These are phyloP conservation scores for Galerina marginata DNA, from an alignment of 768 basidiomycete species.

Conservation along the genomic window DNA sequence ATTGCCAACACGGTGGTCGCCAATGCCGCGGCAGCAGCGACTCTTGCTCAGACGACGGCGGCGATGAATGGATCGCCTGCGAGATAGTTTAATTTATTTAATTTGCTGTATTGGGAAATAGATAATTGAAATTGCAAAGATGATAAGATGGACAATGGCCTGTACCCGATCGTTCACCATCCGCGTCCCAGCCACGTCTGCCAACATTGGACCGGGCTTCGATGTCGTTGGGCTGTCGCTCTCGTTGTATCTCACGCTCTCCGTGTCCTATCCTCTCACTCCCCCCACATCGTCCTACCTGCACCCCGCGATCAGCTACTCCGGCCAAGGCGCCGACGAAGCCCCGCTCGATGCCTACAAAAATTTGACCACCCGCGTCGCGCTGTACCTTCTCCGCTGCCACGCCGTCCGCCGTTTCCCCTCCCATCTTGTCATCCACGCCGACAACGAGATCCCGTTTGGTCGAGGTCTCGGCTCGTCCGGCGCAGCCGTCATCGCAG, in stretches of 20 bases:
- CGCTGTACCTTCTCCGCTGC: slow-evolving; percentile 97
- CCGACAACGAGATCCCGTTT: slow-evolving; percentile 94
- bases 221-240: slow-evolving; percentile 99
- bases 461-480: slow-evolving; percentile 97
- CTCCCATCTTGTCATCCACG: slow-evolving; percentile 73
- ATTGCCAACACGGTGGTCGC: slow-evolving; percentile 60
- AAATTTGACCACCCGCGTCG: slow-evolving; percentile 96
- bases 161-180: slow-evolving; percentile 59
- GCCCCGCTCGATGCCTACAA: slow-evolving; percentile 96
- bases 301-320: slow-evolving; percentile 73
- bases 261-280: slow-evolving; percentile 48
- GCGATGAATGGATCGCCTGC: slow-evolving; percentile 26
- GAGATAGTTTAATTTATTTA: slow-evolving; percentile 18
- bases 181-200: slow-evolving; percentile 94
- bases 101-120: too few relatives aligned
- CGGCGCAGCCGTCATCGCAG: slow-evolving; percentile 98
- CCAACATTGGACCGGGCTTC: slow-evolving; percentile 98
- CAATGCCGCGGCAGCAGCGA: slow-evolving; percentile 16
- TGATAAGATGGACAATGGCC: not conserved
- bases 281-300: slow-evolving; percentile 40
- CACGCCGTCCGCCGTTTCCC: slow-evolving; percentile 79
- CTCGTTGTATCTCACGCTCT: slow-evolving; percentile 81
- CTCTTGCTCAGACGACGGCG: slow-evolving; percentile 35
- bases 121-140: too few relatives aligned
- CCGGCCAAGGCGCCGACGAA: slow-evolving; percentile 88